These are phyloP conservation scores for Claviceps arundinis DNA, from an alignment of 2,329 filamentous ascomycete genomes.

Conservation along the genomic window DNA sequence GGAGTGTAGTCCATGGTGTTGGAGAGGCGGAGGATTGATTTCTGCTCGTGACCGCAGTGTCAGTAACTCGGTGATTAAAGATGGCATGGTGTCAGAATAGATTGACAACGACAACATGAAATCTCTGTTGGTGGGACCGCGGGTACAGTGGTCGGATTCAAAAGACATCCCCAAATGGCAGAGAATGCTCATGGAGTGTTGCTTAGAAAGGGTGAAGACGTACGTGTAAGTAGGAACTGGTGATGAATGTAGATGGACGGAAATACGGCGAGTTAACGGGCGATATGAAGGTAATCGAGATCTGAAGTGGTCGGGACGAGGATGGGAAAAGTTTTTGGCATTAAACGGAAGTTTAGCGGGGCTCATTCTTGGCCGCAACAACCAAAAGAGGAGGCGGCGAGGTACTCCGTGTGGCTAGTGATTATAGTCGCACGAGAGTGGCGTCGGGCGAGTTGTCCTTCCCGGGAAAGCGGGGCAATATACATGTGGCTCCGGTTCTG, in stretches of 20 bases:
- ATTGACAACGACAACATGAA: not conserved
- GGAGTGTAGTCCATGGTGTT: slow-evolving; percentile 24
- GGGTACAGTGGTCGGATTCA: not conserved
- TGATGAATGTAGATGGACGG: not conserved
- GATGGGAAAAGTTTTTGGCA: slow-evolving; percentile 15
- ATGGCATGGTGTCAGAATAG: not conserved
- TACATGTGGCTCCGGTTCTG: not conserved
- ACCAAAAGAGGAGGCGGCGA: not conserved
- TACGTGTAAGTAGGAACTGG: not conserved
- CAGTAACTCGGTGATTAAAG: not conserved
- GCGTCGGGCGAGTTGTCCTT: slow-evolving; percentile 1
- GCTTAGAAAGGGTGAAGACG: not conserved
- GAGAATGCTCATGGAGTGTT: not conserved
- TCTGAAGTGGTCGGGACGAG: slow-evolving; percentile 6
- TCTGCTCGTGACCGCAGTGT: not conserved
- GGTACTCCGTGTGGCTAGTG: not conserved
- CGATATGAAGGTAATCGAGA: slow-evolving; percentile 4
- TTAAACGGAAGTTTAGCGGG: slow-evolving; percentile 9
- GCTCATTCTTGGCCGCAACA: slow-evolving; percentile 5
- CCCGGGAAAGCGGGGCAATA: slow-evolving; percentile 3
- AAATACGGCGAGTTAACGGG: slow-evolving; percentile 1
- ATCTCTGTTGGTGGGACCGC: not conserved
- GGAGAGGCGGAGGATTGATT: not conserved
- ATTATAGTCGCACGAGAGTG: not conserved
- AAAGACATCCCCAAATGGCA: not conserved